Conservation (phyloP, 2,329 filamentous ascomycete species). For the Clarireedia paspali region DNA sequence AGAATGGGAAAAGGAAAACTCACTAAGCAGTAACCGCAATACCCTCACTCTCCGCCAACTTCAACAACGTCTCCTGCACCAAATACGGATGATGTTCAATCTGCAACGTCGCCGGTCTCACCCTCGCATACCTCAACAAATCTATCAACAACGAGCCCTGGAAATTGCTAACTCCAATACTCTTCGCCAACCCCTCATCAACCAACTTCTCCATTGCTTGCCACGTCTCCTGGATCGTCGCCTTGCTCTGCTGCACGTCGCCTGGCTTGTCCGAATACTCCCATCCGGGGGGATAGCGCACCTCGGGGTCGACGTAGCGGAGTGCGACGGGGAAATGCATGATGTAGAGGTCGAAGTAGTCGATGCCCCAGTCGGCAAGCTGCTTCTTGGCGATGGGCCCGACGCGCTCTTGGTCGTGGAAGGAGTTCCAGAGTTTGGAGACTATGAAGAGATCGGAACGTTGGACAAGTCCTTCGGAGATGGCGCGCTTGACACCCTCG, state of each 20-base stretch:
- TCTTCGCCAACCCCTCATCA: slow-evolving; percentile 57
- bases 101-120: slow-evolving; percentile 71
- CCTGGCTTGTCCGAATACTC: slow-evolving; percentile 50
- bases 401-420: slow-evolving; percentile 74
- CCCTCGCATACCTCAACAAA: slow-evolving; percentile 67
- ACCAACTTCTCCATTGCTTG: slow-evolving; percentile 70
- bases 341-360: slow-evolving; percentile 86
- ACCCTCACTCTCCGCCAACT: slow-evolving; percentile 60
- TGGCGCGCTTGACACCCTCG: slow-evolving; percentile 68
- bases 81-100: slow-evolving; percentile 90
- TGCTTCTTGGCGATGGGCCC: slow-evolving; percentile 69
- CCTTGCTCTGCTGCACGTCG: slow-evolving; percentile 58
- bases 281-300: slow-evolving; percentile 77
- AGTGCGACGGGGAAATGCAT: slow-evolving; percentile 85
- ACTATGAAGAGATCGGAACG: slow-evolving; percentile 86
- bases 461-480: slow-evolving; percentile 73
- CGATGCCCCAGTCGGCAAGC: slow-evolving; percentile 73
- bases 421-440: slow-evolving; percentile 89
- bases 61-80: slow-evolving; percentile 63
- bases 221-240: slow-evolving; percentile 76
- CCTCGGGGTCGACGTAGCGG: slow-evolving; percentile 73
- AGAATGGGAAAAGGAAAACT: neutral
- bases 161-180: slow-evolving; percentile 81
- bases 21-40: slow-evolving; percentile 72
- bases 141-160: slow-evolving; percentile 71